Conservation (phyloP, 352 stramenopile genomes). For the Phytophthora citrophthora region DNA sequence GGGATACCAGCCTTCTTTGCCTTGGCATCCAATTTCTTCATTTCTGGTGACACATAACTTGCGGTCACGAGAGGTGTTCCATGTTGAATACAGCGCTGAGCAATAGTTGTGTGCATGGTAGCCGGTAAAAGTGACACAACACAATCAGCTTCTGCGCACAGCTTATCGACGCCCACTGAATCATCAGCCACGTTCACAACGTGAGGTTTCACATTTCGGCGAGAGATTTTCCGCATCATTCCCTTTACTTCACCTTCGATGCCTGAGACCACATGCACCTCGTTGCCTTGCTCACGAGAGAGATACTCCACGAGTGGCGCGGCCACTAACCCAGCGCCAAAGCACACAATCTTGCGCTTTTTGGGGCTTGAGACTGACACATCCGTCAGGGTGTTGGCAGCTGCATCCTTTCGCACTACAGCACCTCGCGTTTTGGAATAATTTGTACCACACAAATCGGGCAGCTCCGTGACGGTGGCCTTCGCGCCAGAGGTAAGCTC, state of each 20-base stretch:
- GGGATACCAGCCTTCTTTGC: slow-evolving; percentile 83
- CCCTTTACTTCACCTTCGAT: slow-evolving; percentile 73
- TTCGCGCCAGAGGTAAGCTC: slow-evolving; percentile 87
- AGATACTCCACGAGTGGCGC: slow-evolving; percentile 89
- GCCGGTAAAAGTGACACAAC: slow-evolving; percentile 95
- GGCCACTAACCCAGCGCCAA: slow-evolving; percentile 86
- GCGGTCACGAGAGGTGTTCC: slow-evolving; percentile 93
- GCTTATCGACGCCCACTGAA: slow-evolving; percentile 47
- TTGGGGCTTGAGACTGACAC: slow-evolving; percentile 61
- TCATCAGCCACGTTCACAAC: slow-evolving; percentile 81
- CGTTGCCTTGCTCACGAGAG: slow-evolving; percentile 69
- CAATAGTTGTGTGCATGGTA: slow-evolving; percentile 93
- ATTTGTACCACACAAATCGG: slow-evolving; percentile 77
- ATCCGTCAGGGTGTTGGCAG: slow-evolving; percentile 40
- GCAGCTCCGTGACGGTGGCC: slow-evolving; percentile 83
- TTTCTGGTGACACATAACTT: slow-evolving; percentile 95
- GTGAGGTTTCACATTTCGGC: slow-evolving; percentile 72
- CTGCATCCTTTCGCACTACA: slow-evolving; percentile 60
- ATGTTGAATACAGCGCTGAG: slow-evolving; percentile 88
- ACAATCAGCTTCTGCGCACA: slow-evolving; percentile 87
- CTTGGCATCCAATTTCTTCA: slow-evolving; percentile 83
- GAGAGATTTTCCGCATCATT: slow-evolving; percentile 75
- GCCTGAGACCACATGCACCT: slow-evolving; percentile 79
- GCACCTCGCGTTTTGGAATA: slow-evolving; percentile 73
- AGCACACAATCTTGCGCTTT: slow-evolving; percentile 87